Conservation (phyloP, 768 basidiomycete genomes). For the Hygrocybe punicea region DNA sequence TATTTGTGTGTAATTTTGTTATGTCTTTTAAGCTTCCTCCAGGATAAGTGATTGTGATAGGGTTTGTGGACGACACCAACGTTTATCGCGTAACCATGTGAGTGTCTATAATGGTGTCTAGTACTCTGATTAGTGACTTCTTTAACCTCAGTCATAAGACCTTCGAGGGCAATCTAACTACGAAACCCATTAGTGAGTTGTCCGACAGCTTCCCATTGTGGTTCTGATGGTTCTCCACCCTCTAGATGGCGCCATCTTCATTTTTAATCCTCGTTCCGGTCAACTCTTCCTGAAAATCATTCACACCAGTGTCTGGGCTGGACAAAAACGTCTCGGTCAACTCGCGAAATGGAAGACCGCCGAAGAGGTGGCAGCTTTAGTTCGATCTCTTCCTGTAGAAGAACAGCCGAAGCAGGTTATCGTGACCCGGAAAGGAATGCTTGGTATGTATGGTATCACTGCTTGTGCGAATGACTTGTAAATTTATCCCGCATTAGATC, state of each 20-base stretch:
- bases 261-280: slow-evolving; percentile 98
- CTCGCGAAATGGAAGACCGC: slow-evolving; percentile 99
- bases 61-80: slow-evolving; percentile 99
- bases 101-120: slow-evolving; percentile 16
- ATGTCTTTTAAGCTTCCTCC: background rate
- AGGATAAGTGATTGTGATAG: slow-evolving; percentile 30
- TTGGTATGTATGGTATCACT: slow-evolving; percentile 52
- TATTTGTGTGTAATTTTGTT: slow-evolving; percentile 57
- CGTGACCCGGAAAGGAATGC: slow-evolving; percentile 99
- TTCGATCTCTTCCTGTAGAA: slow-evolving; percentile 97
- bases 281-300: slow-evolving; percentile 99
- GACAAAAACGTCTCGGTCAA: slow-evolving; percentile 99
- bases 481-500: slow-evolving; percentile 49
- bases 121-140: slow-evolving; percentile 7
- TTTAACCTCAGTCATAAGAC: slow-evolving; percentile 82
- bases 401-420: slow-evolving; percentile 99
- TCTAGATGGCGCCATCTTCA: slow-evolving; percentile 91
- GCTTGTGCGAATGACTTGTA: background rate
- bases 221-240: slow-evolving; percentile 5
- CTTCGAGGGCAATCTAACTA: slow-evolving; percentile 99
- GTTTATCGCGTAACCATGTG: slow-evolving; percentile 98
- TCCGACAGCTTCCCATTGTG: background rate
- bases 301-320: slow-evolving; percentile 99
- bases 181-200: slow-evolving; percentile 88
- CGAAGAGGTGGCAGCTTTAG: slow-evolving; percentile 97